Evolutionary conservation across 1,284 basidiomycete genomes (phyloP).

Genomic region (Moesziomyces globuligerus): DNA sequence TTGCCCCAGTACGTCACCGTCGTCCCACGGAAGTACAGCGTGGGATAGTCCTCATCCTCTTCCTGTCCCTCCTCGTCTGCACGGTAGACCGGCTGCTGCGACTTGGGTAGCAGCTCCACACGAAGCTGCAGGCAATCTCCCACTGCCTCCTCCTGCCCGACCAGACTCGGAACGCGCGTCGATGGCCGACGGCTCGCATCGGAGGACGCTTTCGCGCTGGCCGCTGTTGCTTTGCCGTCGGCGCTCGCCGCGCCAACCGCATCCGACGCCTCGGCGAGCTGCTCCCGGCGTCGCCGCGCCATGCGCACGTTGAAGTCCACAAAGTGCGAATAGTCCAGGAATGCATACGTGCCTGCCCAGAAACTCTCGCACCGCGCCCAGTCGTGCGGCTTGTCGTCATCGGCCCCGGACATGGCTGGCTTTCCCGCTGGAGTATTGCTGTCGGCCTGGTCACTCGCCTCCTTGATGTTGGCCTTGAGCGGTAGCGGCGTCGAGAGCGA

Average conservation of each 20-base stretch:
- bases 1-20: slow-evolving; percentile 49
- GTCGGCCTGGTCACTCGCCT: not conserved
- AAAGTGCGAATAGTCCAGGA: slow-evolving; percentile 50
- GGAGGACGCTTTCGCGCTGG: too few relatives aligned
- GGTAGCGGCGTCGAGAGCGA: slow-evolving; percentile 16
- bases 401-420: not conserved
- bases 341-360: slow-evolving; percentile 48
- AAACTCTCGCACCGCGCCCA: slow-evolving; percentile 55
- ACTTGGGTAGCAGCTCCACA: slow-evolving; percentile 45
- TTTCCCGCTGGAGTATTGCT: not conserved
- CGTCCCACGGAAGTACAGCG: slow-evolving; percentile 48
- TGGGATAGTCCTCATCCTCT: slow-evolving; percentile 34
- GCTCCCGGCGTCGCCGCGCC: slow-evolving; percentile 23
- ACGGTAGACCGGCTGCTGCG: slow-evolving; percentile 28
- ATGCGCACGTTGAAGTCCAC: slow-evolving; percentile 40
- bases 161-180: slow-evolving; percentile 21
- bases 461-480: not conserved
- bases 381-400: slow-evolving; percentile 48
- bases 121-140: slow-evolving; percentile 54
- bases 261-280: not conserved
- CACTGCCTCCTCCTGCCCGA: slow-evolving; percentile 46
- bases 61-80: slow-evolving; percentile 29
- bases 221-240: slow-evolving; percentile 3
- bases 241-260: not conserved
- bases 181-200: too few relatives aligned